phyloP scores from a whole-genome alignment of 345 rosid genomes.

The Sisymbrium irio region DNA sequence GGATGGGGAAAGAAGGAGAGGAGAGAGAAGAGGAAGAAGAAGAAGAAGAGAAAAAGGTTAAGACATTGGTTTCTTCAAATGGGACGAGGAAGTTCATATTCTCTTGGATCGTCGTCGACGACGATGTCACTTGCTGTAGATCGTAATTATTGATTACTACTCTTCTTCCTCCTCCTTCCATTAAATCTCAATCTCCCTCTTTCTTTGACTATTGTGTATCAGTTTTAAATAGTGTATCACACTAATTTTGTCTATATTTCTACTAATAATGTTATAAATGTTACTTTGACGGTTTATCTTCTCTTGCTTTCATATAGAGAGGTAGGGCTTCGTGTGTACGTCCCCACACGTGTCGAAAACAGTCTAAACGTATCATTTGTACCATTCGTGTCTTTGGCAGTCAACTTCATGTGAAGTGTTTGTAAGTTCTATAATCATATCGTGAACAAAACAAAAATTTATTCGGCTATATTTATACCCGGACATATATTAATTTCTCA shows the following conservation, averaged over 20 bases:
- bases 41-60: slow-evolving; percentile 66
- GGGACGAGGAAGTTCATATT: slow-evolving; percentile 66
- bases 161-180: slow-evolving; percentile 49
- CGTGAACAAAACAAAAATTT: not conserved
- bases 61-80: slow-evolving; percentile 69
- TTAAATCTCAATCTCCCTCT: not conserved
- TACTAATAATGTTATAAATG: slow-evolving; percentile 17
- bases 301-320: slow-evolving; percentile 29
- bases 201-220: slow-evolving; percentile 24
- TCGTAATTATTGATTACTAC: slow-evolving; percentile 49
- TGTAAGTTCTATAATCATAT: slow-evolving; percentile 2
- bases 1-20: slow-evolving; percentile 36
- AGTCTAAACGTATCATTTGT: slow-evolving; percentile 19
- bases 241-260: slow-evolving; percentile 14
- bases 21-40: slow-evolving; percentile 37
- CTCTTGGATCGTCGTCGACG: slow-evolving; percentile 56
- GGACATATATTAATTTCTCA: not conserved
- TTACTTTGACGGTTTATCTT: slow-evolving; percentile 32
- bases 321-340: slow-evolving; percentile 36
- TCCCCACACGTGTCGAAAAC: slow-evolving; percentile 31
- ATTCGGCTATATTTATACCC: not conserved
- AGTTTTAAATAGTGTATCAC: slow-evolving; percentile 7
- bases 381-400: slow-evolving; percentile 30
- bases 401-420: slow-evolving; percentile 37
- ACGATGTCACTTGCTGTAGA: slow-evolving; percentile 57